Evolutionary conservation across 768 basidiomycete species (phyloP).

Genomic region (Sarcodon sp.): DNA sequence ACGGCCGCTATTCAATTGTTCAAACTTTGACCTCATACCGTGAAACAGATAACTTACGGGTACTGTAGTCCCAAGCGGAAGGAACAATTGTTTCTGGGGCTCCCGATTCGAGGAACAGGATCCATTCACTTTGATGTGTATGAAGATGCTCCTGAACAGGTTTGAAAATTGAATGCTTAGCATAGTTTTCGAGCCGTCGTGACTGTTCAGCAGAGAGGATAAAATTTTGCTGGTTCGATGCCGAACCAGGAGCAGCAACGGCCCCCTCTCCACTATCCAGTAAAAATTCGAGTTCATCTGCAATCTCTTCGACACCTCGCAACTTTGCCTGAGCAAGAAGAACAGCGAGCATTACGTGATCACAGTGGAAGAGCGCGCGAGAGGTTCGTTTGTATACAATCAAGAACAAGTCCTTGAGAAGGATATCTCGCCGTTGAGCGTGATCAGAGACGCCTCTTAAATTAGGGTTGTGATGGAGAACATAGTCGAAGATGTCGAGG

Average conservation of each 20-base stretch:
- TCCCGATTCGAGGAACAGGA: conserved; percentile 50
- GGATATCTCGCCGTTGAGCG: conserved; percentile 57
- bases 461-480: conserved; percentile 86
- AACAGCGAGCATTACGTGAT: conserved; percentile 84
- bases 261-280: conserved; percentile 75
- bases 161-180: conserved; percentile 66
- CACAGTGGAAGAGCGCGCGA: conserved; percentile 77
- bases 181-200: conserved; percentile 54
- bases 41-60: conserved; percentile 40
- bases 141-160: conserved; percentile 53
- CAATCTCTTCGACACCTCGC: conserved; percentile 64
- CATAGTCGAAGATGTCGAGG: conserved; percentile 95
- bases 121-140: conserved; percentile 58
- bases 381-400: conserved; percentile 83
- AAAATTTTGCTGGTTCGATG: conserved; percentile 15
- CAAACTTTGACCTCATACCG: conserved; percentile 1
- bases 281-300: conserved; percentile 84
- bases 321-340: conserved; percentile 84
- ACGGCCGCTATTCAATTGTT: conserved; percentile 38
- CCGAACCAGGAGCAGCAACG: conserved; percentile 14
- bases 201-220: conserved; percentile 57
- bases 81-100: conserved; percentile 62
- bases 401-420: conserved; percentile 83
- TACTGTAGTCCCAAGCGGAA: conserved; percentile 64
- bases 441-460: conserved; percentile 70